Percentiles rank a stretch among this genome's conserved stretches.
Evolutionary conservation across 495 filamentous ascomycete genomes (phyloP).

Genomic region (Lindgomyces ingoldianus): DNA sequence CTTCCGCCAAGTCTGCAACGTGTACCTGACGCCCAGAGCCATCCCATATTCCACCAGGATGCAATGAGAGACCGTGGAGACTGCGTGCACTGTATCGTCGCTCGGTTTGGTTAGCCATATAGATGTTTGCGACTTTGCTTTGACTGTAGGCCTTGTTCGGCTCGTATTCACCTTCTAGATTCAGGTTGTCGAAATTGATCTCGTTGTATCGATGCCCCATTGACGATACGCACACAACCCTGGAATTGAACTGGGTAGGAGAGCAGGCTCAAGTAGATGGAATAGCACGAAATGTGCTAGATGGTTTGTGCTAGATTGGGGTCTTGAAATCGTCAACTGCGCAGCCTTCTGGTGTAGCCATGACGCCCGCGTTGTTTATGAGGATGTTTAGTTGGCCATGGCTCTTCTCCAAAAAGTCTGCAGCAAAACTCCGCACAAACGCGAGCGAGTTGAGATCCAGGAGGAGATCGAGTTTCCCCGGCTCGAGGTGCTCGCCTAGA

Average conservation of each 20-base stretch:
- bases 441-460: too few species aligned
- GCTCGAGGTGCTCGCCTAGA: conserved; percentile 17
- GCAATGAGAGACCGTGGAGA: conserved; percentile 3
- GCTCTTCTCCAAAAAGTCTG: too few species aligned
- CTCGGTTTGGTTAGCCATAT: conserved; percentile 40
- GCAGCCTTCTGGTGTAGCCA: conserved; percentile 44
- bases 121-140: conserved; percentile 40
- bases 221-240: conserved; percentile 50
- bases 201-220: conserved; percentile 43
- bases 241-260: conserved; percentile 47
- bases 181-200: conserved; percentile 36
- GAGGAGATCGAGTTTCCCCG: too few species aligned
- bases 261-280: conserved; percentile 49
- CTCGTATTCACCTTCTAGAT: conserved; percentile 49
- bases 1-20: too few species aligned
- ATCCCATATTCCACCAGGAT: conserved; percentile 22
- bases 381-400: conserved; percentile 40
- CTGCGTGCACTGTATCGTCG: conserved; percentile 33
- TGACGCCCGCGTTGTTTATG: conserved; percentile 46
- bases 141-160: conserved; percentile 40
- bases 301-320: conserved; percentile 54
- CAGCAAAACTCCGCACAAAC: too few species aligned
- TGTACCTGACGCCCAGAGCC: too few species aligned
- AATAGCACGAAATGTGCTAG: conserved; percentile 58
- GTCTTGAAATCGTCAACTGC: conserved; percentile 52